These are phyloP conservation scores for Fusarium brevicatenulatum DNA, from an alignment of 2,329 filamentous ascomycete species.

Conservation along the genomic window DNA sequence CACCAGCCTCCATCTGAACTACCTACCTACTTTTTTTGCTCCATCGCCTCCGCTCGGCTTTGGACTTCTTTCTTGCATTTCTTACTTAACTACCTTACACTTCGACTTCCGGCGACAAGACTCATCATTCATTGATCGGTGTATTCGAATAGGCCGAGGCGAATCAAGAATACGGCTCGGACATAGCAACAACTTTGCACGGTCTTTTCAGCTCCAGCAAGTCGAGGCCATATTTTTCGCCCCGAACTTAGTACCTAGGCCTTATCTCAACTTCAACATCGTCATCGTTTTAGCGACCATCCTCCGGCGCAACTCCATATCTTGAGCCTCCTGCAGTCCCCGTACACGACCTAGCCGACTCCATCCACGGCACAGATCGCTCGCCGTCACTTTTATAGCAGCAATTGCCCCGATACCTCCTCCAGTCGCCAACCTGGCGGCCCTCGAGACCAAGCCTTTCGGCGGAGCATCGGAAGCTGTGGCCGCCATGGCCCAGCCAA, in stretches of 20 bases:
- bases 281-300: conserved; percentile 33
- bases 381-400: conserved; percentile 8
- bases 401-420: conserved; percentile 34
- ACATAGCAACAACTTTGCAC: conserved; percentile 13
- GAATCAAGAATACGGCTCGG: neutral
- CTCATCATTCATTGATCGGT: conserved; percentile 7
- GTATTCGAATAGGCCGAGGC: conserved; percentile 17
- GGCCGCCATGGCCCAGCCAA: conserved; percentile 76
- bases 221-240: conserved; percentile 32
- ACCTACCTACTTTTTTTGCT: conserved; percentile 27
- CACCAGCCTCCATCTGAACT: conserved; percentile 12
- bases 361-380: conserved; percentile 13
- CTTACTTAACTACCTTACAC: neutral
- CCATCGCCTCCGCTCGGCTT: conserved; percentile 31
- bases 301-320: conserved; percentile 12
- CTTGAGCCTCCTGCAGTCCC: neutral
- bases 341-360: conserved; percentile 10
- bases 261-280: conserved; percentile 33
- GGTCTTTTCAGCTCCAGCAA: conserved; percentile 28
- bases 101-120: neutral
- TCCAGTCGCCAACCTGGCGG: conserved; percentile 66
- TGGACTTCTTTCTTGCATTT: conserved; percentile 22
- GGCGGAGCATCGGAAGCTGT: conserved; percentile 73
- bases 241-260: conserved; percentile 7
- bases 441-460: conserved; percentile 69